Evolutionary conservation across 2,329 filamentous ascomycete genomes (phyloP).

Genomic region (Epichloe glyceriae): DNA sequence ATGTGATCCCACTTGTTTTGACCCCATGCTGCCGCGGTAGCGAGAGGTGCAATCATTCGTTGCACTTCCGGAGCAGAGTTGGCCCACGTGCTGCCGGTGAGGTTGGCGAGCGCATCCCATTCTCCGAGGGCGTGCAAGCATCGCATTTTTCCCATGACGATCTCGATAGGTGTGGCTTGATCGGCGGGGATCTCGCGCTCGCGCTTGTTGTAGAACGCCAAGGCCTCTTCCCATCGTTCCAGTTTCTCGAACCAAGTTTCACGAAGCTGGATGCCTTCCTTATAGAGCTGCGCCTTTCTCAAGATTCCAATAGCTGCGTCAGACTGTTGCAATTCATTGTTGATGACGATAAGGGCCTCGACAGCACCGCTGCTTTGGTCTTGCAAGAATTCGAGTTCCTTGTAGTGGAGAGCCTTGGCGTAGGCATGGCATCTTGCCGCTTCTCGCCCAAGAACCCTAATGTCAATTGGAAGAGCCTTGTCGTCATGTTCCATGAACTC

Average conservation of each 20-base stretch:
- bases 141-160: constrained; percentile 99
- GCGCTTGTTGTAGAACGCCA: constrained; percentile 81
- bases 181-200: constrained; percentile 54
- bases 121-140: constrained; percentile 94
- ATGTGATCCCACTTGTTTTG: constrained; percentile 95
- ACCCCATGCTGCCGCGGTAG: constrained; percentile 93
- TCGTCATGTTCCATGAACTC: constrained; percentile 99
- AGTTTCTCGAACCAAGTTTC: constrained; percentile 99
- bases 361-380: constrained; percentile 93
- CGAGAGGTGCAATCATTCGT: constrained; percentile 80
- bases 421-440: constrained; percentile 95
- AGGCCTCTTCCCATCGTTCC: constrained; percentile 93
- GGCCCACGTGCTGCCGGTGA: constrained; percentile 89
- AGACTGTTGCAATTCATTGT: constrained; percentile 97
- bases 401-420: constrained; percentile 96
- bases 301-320: constrained; percentile 97
- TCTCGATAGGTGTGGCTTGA: constrained; percentile 60
- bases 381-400: constrained; percentile 94
- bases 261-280: constrained; percentile 82
- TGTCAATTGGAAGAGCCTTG: constrained; percentile 94
- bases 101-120: constrained; percentile 82
- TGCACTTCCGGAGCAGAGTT: constrained; percentile 80
- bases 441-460: constrained; percentile 84
- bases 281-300: constrained; percentile 87
- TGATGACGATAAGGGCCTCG: constrained; percentile 96